Conservation (phyloP, 2,329 filamentous ascomycete genomes). For the Fusarium buxicola region DNA sequence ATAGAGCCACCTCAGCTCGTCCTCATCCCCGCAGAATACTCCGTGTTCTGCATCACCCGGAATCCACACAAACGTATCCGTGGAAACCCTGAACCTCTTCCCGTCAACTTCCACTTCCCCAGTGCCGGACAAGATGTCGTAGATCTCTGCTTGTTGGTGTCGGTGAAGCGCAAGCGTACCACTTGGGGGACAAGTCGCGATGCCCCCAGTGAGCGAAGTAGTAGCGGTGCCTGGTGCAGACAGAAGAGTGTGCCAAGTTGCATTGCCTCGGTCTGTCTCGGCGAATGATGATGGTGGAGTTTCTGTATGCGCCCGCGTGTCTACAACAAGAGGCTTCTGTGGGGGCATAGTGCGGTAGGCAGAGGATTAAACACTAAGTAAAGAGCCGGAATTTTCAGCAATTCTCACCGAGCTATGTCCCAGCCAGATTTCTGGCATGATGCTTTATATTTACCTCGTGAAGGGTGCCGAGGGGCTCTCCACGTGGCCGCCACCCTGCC, state of each 20-base stretch:
- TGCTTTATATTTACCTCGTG: no score
- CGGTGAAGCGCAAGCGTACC: slow-evolving; percentile 42
- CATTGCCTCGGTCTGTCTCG: slow-evolving; percentile 28
- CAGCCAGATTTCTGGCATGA: no score
- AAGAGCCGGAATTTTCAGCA: no score
- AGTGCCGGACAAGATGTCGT: slow-evolving; percentile 39
- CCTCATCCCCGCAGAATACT: slow-evolving; percentile 30
- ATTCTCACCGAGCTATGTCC: no score
- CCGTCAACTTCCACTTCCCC: slow-evolving; percentile 41
- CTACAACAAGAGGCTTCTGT: slow-evolving; percentile 24
- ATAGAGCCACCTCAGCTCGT: slow-evolving; percentile 40
- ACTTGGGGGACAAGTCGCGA: slow-evolving; percentile 38
- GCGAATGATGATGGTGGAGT: slow-evolving; percentile 10
- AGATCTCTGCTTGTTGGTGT: slow-evolving; percentile 44
- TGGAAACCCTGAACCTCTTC: slow-evolving; percentile 20
- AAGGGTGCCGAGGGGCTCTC: no score
- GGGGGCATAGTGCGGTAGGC: slow-evolving; percentile 5
- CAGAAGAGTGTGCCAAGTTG: slow-evolving; percentile 41
- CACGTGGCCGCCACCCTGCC: background rate
- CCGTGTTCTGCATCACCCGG: slow-evolving; percentile 43
- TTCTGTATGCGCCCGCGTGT: slow-evolving; percentile 4
- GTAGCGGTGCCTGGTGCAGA: slow-evolving; percentile 30
- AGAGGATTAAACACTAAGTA: no score
- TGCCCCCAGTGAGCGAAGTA: slow-evolving; percentile 27
- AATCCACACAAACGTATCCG: slow-evolving; percentile 39